phyloP scores from a whole-genome alignment of 2,329 filamentous ascomycete genomes.

The Fusarium nygamai region DNA sequence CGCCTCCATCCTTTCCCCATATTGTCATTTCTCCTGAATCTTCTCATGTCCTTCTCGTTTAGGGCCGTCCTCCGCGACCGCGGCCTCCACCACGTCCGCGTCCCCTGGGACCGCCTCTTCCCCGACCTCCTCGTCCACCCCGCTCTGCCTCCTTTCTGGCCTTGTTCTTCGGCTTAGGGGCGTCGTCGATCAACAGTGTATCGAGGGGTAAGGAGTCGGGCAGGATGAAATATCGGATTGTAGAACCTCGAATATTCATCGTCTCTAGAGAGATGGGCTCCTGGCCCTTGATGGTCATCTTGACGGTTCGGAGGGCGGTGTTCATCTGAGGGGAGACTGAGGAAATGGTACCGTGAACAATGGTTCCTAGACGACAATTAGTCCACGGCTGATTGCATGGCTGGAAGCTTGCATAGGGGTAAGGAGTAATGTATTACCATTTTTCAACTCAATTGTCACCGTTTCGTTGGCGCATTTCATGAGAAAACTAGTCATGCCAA shows the following conservation, averaged over 20 bases:
- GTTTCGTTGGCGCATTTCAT: conserved; percentile 99
- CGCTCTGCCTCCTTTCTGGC: conserved; percentile 87
- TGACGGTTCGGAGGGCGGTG: conserved; percentile 92
- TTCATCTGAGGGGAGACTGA: conserved; percentile 99
- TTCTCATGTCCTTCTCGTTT: background rate
- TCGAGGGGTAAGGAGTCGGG: conserved; percentile 95
- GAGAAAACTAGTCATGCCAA: conserved; percentile 75
- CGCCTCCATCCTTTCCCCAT: conserved; percentile 17
- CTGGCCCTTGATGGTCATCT: conserved; percentile 92
- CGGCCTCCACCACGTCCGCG: conserved; percentile 60
- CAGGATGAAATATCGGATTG: conserved; percentile 95
- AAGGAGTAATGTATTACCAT: conserved; percentile 68
- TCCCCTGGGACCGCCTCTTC: conserved; percentile 64
- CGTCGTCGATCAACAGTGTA: conserved; percentile 94
- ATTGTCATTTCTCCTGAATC: background rate
- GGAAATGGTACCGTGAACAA: conserved; percentile 95
- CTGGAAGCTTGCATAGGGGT: background rate
- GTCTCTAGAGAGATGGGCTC: conserved; percentile 90
- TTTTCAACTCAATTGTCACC: conserved; percentile 97
- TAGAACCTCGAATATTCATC: conserved; percentile 96
- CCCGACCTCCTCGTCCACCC: conserved; percentile 62
- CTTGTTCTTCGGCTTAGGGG: conserved; percentile 99
- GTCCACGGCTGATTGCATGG: background rate
- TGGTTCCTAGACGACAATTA: conserved; percentile 73
- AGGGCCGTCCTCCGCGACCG: conserved; percentile 49